Percentiles rank a stretch among this genome's conserved stretches.
These are phyloP conservation scores for Zygotorulaspora sp. DNA, from an alignment of 805 yeast genomes.

Conservation along the genomic window DNA sequence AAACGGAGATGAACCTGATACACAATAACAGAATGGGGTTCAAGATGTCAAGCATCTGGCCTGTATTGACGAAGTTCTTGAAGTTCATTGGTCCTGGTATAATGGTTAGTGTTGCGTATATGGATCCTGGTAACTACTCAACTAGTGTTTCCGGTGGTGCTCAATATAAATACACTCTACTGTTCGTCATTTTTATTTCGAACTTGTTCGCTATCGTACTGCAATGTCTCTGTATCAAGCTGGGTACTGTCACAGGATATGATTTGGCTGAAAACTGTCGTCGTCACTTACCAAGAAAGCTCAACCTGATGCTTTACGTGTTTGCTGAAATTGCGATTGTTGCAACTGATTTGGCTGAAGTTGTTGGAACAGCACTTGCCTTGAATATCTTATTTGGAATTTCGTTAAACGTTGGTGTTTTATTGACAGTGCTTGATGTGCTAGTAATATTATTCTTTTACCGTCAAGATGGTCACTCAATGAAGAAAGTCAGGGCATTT, in stretches of 20 bases:
- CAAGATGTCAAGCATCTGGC: slow-evolving; percentile 8
- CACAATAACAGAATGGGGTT: neutral
- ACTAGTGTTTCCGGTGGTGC: slow-evolving; percentile 93
- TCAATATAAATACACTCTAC: slow-evolving; percentile 67
- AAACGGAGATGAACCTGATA: neutral
- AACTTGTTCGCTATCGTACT: slow-evolving; percentile 82
- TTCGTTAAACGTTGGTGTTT: slow-evolving; percentile 71
- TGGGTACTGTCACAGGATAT: slow-evolving; percentile 90
- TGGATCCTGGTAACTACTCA: slow-evolving; percentile 97
- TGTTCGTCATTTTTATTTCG: slow-evolving; percentile 76
- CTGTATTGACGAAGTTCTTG: slow-evolving; percentile 43
- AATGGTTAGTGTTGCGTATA: slow-evolving; percentile 92
- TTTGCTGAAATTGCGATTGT: slow-evolving; percentile 84
- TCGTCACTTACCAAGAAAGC: slow-evolving; percentile 57
- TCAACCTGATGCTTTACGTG: slow-evolving; percentile 56
- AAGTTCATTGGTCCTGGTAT: slow-evolving; percentile 87
- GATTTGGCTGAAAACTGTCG: slow-evolving; percentile 88
- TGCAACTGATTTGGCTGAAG: slow-evolving; percentile 92
- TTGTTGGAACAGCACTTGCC: slow-evolving; percentile 88
- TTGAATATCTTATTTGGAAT: slow-evolving; percentile 69
- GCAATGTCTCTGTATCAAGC: slow-evolving; percentile 80
- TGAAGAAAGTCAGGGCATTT: slow-evolving; percentile 70
- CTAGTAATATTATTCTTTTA: slow-evolving; percentile 73
- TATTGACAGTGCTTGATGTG: slow-evolving; percentile 78
- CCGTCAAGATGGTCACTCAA: slow-evolving; percentile 66